Evolutionary conservation across 345 rosid genomes (phyloP), one percentile per base, ranked within the genome.

Genomic region (Lagerstroemia speciosa): DNA sequence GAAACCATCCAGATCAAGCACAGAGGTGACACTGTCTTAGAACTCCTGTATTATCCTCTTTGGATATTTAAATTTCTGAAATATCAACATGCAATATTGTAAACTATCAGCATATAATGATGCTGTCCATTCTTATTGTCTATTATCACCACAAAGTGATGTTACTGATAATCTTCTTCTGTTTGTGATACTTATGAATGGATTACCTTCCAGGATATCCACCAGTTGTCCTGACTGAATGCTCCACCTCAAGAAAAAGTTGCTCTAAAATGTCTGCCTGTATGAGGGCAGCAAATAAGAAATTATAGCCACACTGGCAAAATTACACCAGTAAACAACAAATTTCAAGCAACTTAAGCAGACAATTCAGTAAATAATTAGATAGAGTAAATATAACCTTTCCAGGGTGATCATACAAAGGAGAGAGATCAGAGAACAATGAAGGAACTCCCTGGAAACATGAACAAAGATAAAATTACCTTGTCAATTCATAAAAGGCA

Each of bases 211-310:
- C 94, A 30, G 97, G 96, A 73, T 76, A 95, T 69, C 72, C 79
- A 64, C 90, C 94, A 40, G 72, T 84, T n/a, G 67, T 77, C 84
- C 79, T 81, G 68, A 92, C 77, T 27, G 97, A 92, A 76, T 89
- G 80, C 84, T 92, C 98, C 82, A 95, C 80, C 81, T 89, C 92
- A 43, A 95, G 77, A 81, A 87, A 78, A 71, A 95, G 81, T 68
- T 90, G 80, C 83, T 92, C 97, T 78, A 95, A 70, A 73, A 92
- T 78, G 73, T 92, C 92, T 71, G 96, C 96, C 99, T 92, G 85
- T 63, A 73, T 43, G 73, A 76, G 70, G 20, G 66, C 58, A 58
- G n/a, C 22, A 67, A 67, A 66, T 5, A 41, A 41, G 14, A 41
- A 41, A 2, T 74, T 20, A 48, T 46, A 24, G 64, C 64, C 50